Conservation (phyloP, 768 basidiomycete genomes). For the Hypholoma sublateritium region DNA sequence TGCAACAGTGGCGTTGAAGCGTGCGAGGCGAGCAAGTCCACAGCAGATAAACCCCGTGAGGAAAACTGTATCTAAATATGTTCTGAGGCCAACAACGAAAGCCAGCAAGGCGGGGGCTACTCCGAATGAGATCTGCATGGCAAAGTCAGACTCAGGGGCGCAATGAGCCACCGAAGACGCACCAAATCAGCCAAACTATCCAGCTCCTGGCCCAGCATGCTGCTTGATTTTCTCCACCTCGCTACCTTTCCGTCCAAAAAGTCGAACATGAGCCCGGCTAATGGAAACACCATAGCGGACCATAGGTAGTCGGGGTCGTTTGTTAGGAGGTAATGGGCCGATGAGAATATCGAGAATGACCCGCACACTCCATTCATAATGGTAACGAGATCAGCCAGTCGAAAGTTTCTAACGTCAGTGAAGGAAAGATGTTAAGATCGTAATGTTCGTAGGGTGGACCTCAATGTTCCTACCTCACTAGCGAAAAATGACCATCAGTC, state of each 20-base stretch:
- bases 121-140: slow-evolving; percentile 87
- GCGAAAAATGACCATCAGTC: slow-evolving; percentile 93
- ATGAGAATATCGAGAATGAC: slow-evolving; percentile 91
- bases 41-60: slow-evolving; percentile 92
- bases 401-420: slow-evolving; percentile 77
- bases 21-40: slow-evolving; percentile 93
- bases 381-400: slow-evolving; percentile 95
- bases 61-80: slow-evolving; percentile 84
- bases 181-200: slow-evolving; percentile 97
- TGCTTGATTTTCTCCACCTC: slow-evolving; percentile 92
- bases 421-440: slow-evolving; percentile 15
- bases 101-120: slow-evolving; percentile 94
- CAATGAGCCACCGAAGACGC: slow-evolving; percentile 23
- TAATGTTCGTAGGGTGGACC: slow-evolving; percentile 13
- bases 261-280: slow-evolving; percentile 96
- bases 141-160: slow-evolving; percentile 8
- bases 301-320: slow-evolving; percentile 79
- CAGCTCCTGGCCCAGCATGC: slow-evolving; percentile 95
- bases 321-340: slow-evolving; percentile 82
- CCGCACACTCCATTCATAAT: slow-evolving; percentile 99
- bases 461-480: slow-evolving; percentile 73
- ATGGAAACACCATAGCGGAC: slow-evolving; percentile 84
- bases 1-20: slow-evolving; percentile 98
- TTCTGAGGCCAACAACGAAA: slow-evolving; percentile 88
- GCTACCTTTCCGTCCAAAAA: slow-evolving; percentile 98